These are phyloP conservation scores for Colletotrichum magnum DNA, from an alignment of 2,329 filamentous ascomycete genomes.

Conservation along the genomic window DNA sequence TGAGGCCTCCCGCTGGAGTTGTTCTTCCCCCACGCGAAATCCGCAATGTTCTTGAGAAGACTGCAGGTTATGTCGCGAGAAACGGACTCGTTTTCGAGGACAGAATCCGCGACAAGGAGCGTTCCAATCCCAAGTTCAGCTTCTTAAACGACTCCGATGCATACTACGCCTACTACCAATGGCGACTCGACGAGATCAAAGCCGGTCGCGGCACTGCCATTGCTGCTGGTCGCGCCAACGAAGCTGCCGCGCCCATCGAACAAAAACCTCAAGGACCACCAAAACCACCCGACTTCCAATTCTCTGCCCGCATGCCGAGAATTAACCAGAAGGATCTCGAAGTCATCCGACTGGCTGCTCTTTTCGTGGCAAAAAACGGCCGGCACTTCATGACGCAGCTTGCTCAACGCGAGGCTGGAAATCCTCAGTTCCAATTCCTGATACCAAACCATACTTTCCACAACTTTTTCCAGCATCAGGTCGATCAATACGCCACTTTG, in stretches of 20 bases:
- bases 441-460: conserved; percentile 96
- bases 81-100: conserved; percentile 82
- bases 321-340: conserved; percentile 95
- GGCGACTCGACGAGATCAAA: conserved; percentile 89
- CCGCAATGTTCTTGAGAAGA: conserved; percentile 89
- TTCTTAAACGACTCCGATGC: conserved; percentile 86
- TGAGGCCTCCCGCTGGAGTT: conserved; percentile 85
- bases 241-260: conserved; percentile 66
- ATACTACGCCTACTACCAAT: conserved; percentile 90
- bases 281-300: conserved; percentile 88
- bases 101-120: conserved; percentile 87
- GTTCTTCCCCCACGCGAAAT: conserved; percentile 93
- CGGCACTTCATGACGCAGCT: conserved; percentile 91
- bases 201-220: conserved; percentile 86
- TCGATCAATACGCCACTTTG: conserved; percentile 93
- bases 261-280: conserved; percentile 84
- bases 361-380: conserved; percentile 94
- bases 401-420: conserved; percentile 88
- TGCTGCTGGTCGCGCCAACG: conserved; percentile 80
- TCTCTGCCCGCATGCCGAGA: conserved; percentile 96
- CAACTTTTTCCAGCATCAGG: conserved; percentile 92
- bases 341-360: conserved; percentile 81
- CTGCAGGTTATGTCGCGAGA: conserved; percentile 88
- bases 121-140: conserved; percentile 88
- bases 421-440: conserved; percentile 96